Evolutionary conservation across 331 rosid genomes (phyloP).

Genomic region (Pyracantha coccinea): DNA sequence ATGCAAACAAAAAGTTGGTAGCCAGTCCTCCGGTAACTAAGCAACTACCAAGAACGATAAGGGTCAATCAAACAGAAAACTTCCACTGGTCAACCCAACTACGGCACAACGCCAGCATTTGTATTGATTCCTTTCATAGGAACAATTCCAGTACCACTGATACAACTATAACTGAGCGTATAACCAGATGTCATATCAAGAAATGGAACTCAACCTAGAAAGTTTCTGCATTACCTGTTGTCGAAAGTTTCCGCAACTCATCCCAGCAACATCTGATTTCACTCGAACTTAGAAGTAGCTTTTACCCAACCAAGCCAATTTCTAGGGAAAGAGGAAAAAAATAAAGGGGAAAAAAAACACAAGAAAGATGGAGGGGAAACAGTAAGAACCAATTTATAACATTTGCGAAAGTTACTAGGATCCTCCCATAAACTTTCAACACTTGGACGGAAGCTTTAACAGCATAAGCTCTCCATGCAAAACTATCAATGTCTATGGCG

Average conservation of each 20-base stretch:
- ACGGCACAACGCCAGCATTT: neutral
- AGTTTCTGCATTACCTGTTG: conserved; percentile 63
- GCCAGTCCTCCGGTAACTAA: neutral
- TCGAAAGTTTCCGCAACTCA: conserved; percentile 49
- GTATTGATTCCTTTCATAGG: neutral
- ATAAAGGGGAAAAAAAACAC: neutral
- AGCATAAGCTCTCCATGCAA: conserved; percentile 38
- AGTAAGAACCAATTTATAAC: conserved; percentile 41
- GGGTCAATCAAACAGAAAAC: neutral
- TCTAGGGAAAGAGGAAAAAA: conserved; percentile 22
- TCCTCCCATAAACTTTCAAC: conserved; percentile 30
- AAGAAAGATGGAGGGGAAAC: conserved; percentile 30
- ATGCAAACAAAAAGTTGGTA: neutral
- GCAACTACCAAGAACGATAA: neutral
- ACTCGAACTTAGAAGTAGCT: conserved; percentile 51
- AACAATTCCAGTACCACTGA: neutral
- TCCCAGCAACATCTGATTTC: conserved; percentile 77
- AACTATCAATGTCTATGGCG: conserved; percentile 43
- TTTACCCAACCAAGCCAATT: conserved; percentile 64
- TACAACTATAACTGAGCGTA: conserved; percentile 5
- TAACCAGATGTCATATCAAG: conserved; percentile 17
- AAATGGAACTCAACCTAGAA: conserved; percentile 23
- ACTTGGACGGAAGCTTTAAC: conserved; percentile 21
- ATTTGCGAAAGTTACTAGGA: conserved; percentile 26
- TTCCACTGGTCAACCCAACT: neutral